These are phyloP conservation scores for Smittium culicis DNA, from an alignment of 371 early-diverging fungal species.

Conservation along the genomic window DNA sequence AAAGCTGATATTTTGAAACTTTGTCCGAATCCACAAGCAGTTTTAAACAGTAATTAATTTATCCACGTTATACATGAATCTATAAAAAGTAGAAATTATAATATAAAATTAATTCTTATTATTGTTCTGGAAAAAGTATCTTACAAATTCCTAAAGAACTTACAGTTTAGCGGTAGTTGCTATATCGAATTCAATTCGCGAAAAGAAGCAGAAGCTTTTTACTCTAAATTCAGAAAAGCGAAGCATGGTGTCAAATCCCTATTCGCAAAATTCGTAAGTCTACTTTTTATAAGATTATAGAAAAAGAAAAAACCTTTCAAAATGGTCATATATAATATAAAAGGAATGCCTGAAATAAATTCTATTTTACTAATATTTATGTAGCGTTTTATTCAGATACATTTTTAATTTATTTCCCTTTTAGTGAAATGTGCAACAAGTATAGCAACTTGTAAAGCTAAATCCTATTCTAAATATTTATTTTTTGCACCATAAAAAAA, in stretches of 20 bases:
- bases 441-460: too few species aligned
- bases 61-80: background rate
- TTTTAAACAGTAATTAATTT: background rate
- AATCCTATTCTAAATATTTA: background rate
- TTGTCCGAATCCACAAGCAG: background rate
- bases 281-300: too few species aligned
- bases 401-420: background rate
- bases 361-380: too few species aligned
- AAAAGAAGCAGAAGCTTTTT: conserved; percentile 6
- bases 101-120: too few species aligned
- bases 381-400: too few species aligned
- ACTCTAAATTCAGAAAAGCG: background rate
- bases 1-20: background rate
- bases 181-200: background rate
- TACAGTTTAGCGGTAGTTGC: conserved; percentile 5
- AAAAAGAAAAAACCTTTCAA: too few species aligned
- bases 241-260: background rate
- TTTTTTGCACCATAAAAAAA: too few species aligned
- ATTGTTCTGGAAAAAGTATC: too few species aligned
- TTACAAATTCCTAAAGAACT: background rate
- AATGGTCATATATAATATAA: too few species aligned
- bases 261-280: conserved; percentile 3
- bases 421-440: too few species aligned
- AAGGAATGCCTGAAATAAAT: too few species aligned
- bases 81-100: background rate